Base-by-base conservation (phyloP, 139 green algal species). In the Chlorella ohadii region DNA sequence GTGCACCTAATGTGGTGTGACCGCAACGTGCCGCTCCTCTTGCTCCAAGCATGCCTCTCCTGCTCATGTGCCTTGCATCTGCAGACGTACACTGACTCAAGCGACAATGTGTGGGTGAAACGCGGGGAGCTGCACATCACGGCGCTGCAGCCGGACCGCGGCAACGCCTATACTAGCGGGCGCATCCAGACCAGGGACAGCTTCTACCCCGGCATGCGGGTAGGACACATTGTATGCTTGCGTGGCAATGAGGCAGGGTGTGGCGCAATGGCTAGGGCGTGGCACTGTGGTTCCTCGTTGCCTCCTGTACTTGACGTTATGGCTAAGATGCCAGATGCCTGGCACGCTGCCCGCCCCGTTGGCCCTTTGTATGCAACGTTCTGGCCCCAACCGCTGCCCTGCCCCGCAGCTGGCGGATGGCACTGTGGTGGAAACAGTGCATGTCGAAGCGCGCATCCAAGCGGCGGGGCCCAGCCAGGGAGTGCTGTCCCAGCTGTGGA, bases 141-240 rank as follows among this genome's bases (percentile, higher is more conserved):
- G 68, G 68, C 47, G 44, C 41, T 78, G 44, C 72, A 65, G 72
- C 15, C 11, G 15, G 72, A 22, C 28, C 4, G 31, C 16, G 63
- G 51, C 12, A 22, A 59, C 51, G 19, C 51, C 23, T 77, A 39
- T 39, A 59, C 70, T 27, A 51, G 33, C 28, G 70, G 39, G 27
- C 70, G 27, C 25, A 11, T 77, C 25, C 70, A 33, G 39, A 77
- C 25, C 41, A 23, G 20, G 70, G 70, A 28, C 39, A 16, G 63
- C 63, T 68, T 13, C 27, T 77, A 59, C 68, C 68, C 68, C 20
- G 68, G 68, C 68, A 75, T 75, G 68, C 68, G 55, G 68, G 68
- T 75, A 36, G 36, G 68, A 33, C 6, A 6, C 22, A 31, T 33
- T 27, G 59, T n/a, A n/a, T n/a, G n/a, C n/a, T n/a, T n/a, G n/a